Evolutionary conservation across 768 basidiomycete genomes (phyloP).

Genomic region (Agaricus blazei): DNA sequence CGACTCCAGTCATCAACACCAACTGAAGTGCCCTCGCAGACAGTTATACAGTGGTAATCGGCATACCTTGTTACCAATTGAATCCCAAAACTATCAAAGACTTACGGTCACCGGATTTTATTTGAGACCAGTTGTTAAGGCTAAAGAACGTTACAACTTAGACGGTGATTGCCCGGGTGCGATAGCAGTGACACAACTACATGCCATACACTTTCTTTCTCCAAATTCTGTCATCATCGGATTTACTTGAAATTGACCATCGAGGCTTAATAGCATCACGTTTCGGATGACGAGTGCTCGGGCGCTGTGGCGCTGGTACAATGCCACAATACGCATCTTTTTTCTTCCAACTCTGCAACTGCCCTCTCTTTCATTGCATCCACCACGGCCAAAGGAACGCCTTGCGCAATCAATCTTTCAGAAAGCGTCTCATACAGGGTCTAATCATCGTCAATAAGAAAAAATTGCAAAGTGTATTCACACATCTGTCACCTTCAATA

Average conservation of each 20-base stretch:
- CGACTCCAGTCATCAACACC: no score
- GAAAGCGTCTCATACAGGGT: neutral
- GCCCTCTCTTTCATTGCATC: slow-evolving; percentile 6
- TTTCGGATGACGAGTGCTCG: neutral
- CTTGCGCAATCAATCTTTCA: neutral
- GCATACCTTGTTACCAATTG: no score
- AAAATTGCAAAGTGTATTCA: neutral
- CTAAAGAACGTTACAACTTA: neutral
- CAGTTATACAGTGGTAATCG: no score
- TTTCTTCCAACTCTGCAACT: slow-evolving; percentile 8
- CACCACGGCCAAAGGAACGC: neutral
- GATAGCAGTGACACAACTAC: no score
- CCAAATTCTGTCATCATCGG: neutral
- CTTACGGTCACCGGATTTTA: no score
- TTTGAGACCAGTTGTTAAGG: no score
- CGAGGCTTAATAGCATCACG: neutral
- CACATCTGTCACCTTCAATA: slow-evolving; percentile 7
- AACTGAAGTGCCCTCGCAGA: no score
- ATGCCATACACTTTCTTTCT: no score
- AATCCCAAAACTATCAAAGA: no score
- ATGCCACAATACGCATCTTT: slow-evolving; percentile 1
- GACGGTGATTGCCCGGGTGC: neutral
- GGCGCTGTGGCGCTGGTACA: slow-evolving; percentile 5
- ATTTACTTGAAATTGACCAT: neutral
- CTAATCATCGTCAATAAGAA: neutral